Evolutionary conservation across 495 filamentous ascomycete species (phyloP), one percentile per base, ranked within the genome.

Genomic region (Neurospora sp.): DNA sequence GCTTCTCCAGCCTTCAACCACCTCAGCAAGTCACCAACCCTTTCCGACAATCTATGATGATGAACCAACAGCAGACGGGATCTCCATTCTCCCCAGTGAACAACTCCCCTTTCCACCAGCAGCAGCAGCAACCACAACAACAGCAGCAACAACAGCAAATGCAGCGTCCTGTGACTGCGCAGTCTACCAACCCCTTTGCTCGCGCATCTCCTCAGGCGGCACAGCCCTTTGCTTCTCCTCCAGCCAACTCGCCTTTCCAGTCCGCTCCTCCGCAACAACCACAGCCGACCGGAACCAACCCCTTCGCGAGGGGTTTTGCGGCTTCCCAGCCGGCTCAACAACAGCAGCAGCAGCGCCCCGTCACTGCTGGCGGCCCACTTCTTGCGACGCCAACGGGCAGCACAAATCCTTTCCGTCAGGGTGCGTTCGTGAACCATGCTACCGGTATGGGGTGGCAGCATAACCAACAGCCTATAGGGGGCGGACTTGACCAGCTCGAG

Each of bases 341-440:
- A 23, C 80, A 77, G 12, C 74, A 77, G 20, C 78, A 78, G 40
- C 80, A 79, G 35, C 81, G 79, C 27, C 85, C 85, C 37, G 84
- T 86, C 35, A 85, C 88, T 4, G 84, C 83, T 70, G 80, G 80
- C 18, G 82, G 76, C 1, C 80, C 79, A 4, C 83, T 91, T 18
- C 83, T 86, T 71, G 84, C 87, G 20, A 90, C 91, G 74, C 88
- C 90, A 5, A 97, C 96, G 2, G 95, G 94, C 9, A 94, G 90
- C 77, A 98, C 95, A 18, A 98, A 98, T 80, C 95, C 95, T 2
- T 98, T 98, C 88, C 88, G 95, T 10, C 93, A 97, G 80, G 92
- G 91, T 71, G 88, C 90, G 0, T 96, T 97, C 76, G 90, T 96
- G 41, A 94, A 96, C 77, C 93, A 95, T 77, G 87, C 90, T 42